These are phyloP conservation scores for Hemileccinum rubropunctum DNA, from an alignment of 768 basidiomycete species.

Conservation along the genomic window DNA sequence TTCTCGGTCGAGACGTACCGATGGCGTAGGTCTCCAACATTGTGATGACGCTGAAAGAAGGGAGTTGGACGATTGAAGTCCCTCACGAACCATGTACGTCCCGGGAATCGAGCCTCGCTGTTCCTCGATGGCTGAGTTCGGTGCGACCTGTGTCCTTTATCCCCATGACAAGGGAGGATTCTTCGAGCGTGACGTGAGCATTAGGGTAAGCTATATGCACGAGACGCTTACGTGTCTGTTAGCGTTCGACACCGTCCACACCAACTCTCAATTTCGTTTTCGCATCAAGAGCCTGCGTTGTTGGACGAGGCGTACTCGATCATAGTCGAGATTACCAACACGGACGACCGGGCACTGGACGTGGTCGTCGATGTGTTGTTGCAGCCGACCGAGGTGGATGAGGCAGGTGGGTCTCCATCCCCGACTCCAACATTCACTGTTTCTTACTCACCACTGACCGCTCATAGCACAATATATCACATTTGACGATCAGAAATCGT, in stretches of 20 bases:
- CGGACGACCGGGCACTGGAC: slow-evolving; percentile 67
- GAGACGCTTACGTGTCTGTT: background rate
- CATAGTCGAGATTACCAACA: slow-evolving; percentile 63
- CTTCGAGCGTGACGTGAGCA: slow-evolving; percentile 48
- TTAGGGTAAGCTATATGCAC: background rate
- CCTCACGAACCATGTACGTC: slow-evolving; percentile 45
- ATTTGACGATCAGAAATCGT: slow-evolving; percentile 61
- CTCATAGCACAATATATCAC: slow-evolving; percentile 56
- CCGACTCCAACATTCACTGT: too few species aligned
- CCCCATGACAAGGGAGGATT: slow-evolving; percentile 46
- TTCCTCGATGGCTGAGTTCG: slow-evolving; percentile 58
- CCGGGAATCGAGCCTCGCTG: slow-evolving; percentile 30
- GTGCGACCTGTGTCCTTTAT: slow-evolving; percentile 52
- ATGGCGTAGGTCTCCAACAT: slow-evolving; percentile 40
- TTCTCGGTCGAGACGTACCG: background rate
- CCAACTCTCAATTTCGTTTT: slow-evolving; percentile 49
- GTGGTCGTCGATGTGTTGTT: slow-evolving; percentile 71
- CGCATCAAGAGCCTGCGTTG: slow-evolving; percentile 68
- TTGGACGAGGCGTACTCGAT: slow-evolving; percentile 82
- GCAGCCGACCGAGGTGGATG: slow-evolving; percentile 76
- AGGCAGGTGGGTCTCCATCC: slow-evolving; percentile 48
- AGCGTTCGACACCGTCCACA: slow-evolving; percentile 69
- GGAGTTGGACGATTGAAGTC: slow-evolving; percentile 68
- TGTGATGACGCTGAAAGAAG: slow-evolving; percentile 52
- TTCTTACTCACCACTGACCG: background rate